A percentile compares a stretch with the other conserved stretches of the same genome.
Conservation (phyloP, 2,329 filamentous ascomycete species). For the Aureobasidium sp. region DNA sequence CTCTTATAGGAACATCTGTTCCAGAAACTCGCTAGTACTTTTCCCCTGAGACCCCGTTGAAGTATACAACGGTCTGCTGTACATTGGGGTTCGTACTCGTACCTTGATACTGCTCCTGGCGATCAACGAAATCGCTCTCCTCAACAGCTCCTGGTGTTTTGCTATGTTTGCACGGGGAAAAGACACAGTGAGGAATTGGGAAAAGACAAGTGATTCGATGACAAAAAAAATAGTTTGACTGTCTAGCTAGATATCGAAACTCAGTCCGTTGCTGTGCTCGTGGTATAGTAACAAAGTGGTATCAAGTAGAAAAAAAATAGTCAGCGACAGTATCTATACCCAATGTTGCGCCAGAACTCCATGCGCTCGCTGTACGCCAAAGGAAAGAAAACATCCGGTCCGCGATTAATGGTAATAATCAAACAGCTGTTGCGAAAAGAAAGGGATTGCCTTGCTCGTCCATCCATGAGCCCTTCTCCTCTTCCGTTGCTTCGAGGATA, state of each 20-base stretch:
- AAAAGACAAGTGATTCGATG: not conserved
- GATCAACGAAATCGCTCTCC: not conserved
- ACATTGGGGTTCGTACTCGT: not conserved
- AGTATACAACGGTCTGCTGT: not conserved
- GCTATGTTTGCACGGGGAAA: not conserved
- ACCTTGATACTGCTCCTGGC: no score
- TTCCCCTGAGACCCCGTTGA: not conserved
- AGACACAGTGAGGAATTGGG: not conserved
- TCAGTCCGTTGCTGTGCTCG: not conserved
- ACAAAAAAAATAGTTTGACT: not conserved
- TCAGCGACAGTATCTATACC: not conserved
- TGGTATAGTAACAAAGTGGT: not conserved
- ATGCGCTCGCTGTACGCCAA: not conserved
- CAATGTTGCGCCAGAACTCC: not conserved
- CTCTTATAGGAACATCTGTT: not conserved
- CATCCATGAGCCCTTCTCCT: slow-evolving; percentile 81
- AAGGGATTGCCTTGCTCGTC: slow-evolving; percentile 42
- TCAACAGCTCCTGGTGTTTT: no score
- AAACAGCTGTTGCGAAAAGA: not conserved
- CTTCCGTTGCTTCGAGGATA: slow-evolving; percentile 67
- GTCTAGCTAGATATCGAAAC: not conserved
- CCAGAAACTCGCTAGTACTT: not conserved
- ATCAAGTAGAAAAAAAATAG: not conserved
- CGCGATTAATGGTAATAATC: not conserved
- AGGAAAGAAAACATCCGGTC: not conserved